These are phyloP conservation scores for Trametes punicea DNA, from an alignment of 768 basidiomycete genomes.

Conservation along the genomic window DNA sequence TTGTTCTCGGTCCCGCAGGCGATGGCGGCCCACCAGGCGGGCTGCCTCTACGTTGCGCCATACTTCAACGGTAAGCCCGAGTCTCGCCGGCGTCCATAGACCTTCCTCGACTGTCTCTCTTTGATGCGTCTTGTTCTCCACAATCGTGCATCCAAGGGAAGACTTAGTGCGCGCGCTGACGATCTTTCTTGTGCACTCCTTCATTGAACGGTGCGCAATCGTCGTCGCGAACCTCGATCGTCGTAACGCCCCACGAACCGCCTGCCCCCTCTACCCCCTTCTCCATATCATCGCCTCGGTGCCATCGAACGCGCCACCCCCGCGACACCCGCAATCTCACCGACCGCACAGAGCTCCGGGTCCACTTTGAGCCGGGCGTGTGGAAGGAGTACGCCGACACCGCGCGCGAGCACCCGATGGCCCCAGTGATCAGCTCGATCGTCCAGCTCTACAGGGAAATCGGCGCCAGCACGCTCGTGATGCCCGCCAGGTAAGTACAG, in stretches of 20 bases:
- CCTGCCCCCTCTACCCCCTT: no score
- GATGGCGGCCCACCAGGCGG: slow-evolving; percentile 50
- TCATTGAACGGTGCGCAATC: no score
- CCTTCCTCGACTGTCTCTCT: background rate
- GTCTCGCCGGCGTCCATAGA: background rate
- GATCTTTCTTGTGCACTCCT: background rate
- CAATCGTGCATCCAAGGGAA: no score
- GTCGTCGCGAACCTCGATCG: no score
- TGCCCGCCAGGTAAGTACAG: slow-evolving; percentile 44
- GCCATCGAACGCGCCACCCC: no score
- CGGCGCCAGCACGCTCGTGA: slow-evolving; percentile 40
- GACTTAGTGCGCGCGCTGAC: no score
- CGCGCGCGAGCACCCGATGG: slow-evolving; percentile 41
- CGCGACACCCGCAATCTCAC: no score
- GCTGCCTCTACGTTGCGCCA: slow-evolving; percentile 50
- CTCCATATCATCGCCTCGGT: no score
- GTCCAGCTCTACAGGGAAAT: slow-evolving; percentile 36
- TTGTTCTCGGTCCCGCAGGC: slow-evolving; percentile 56
- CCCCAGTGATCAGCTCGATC: slow-evolving; percentile 37
- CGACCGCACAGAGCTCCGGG: slow-evolving; percentile 38
- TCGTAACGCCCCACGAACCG: no score
- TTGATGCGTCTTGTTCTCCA: background rate
- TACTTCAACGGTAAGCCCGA: slow-evolving; percentile 49
- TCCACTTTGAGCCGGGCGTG: slow-evolving; percentile 41
- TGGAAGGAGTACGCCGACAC: slow-evolving; percentile 40